Conservation (phyloP, 345 rosid species). For the Jatropha curcas region DNA sequence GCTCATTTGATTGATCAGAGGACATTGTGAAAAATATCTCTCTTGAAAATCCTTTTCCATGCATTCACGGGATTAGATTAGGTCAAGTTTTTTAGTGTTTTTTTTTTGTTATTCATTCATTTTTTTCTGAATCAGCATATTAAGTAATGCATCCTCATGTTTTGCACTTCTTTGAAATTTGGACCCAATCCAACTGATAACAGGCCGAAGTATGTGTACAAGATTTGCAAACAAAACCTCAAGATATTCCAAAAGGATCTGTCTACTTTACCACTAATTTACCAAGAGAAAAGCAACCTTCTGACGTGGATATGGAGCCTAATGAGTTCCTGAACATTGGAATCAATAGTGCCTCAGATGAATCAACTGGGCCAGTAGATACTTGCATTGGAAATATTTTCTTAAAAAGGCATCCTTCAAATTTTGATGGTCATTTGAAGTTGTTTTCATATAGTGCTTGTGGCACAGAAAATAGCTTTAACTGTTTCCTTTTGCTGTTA, state of each 20-base stretch:
- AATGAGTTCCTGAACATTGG: conserved; percentile 32
- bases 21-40: neutral
- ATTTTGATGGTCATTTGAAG: conserved; percentile 12
- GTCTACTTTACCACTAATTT: conserved; percentile 18
- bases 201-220: conserved; percentile 56
- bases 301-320: conserved; percentile 24
- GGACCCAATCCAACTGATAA: conserved; percentile 8
- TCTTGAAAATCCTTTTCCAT: neutral
- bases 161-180: neutral
- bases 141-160: neutral
- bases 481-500: neutral
- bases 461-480: neutral
- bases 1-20: neutral
- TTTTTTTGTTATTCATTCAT: neutral
- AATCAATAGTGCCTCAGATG: conserved; percentile 41
- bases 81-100: no score
- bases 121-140: neutral
- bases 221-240: conserved; percentile 42
- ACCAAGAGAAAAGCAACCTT: conserved; percentile 34
- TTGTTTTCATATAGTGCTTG: conserved; percentile 13
- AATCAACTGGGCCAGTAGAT: conserved; percentile 37
- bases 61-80: neutral
- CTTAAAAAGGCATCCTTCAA: conserved; percentile 62
- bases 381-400: conserved; percentile 56
- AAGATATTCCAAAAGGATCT: conserved; percentile 36